Conservation (phyloP, 768 basidiomycete genomes). For the Austroboletus eburneus region DNA sequence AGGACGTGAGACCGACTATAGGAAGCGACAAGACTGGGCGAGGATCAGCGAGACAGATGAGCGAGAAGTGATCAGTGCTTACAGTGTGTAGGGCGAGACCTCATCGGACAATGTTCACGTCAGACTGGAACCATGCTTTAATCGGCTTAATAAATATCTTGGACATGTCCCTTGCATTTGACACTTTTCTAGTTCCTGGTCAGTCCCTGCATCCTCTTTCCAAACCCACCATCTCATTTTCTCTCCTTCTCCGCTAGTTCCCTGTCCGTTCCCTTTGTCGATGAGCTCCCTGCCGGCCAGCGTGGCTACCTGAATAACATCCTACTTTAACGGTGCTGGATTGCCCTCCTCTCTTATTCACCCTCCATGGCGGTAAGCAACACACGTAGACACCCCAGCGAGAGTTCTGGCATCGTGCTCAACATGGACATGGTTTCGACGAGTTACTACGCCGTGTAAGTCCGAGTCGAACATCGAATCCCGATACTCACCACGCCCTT, state of each 20-base stretch:
- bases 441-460: slow-evolving; percentile 54
- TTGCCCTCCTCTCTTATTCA: too few relatives aligned
- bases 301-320: slow-evolving; percentile 16
- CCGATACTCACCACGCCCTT: background rate
- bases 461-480: background rate
- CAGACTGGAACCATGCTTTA: background rate
- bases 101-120: too few relatives aligned
- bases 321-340: background rate
- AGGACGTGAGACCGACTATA: slow-evolving; percentile 30
- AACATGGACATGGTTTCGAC: slow-evolving; percentile 52
- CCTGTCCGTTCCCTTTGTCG: slow-evolving; percentile 1
- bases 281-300: slow-evolving; percentile 7
- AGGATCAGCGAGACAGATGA: slow-evolving; percentile 2
- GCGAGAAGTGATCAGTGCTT: slow-evolving; percentile 7
- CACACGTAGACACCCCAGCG: slow-evolving; percentile 24
- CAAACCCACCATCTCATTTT: background rate
- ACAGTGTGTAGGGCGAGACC: slow-evolving; percentile 27
- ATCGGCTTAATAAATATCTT: background rate
- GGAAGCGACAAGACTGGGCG: slow-evolving; percentile 31
- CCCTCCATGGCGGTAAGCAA: slow-evolving; percentile 7
- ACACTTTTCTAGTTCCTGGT: background rate
- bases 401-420: slow-evolving; percentile 52
- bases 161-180: slow-evolving; percentile 5
- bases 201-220: background rate
- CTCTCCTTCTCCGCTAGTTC: background rate